These are phyloP conservation scores for Globisporangium apiculatum DNA, from an alignment of 352 stramenopile genomes.

Conservation along the genomic window DNA sequence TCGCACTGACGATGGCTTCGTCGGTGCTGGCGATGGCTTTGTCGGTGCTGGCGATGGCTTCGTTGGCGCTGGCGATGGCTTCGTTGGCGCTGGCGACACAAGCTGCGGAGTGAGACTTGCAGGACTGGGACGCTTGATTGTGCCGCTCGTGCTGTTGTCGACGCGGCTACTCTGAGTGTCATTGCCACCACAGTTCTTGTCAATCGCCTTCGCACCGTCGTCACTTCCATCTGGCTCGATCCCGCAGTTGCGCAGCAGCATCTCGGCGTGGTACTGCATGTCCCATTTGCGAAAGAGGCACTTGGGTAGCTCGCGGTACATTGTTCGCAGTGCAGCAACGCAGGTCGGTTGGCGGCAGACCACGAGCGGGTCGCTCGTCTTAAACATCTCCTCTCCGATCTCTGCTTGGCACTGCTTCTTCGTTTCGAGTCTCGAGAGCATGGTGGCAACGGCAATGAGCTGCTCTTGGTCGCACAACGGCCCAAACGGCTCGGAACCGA, in stretches of 20 bases:
- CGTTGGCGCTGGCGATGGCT: too few species aligned
- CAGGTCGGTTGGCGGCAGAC: slow-evolving; percentile 38
- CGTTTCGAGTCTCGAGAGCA: slow-evolving; percentile 33
- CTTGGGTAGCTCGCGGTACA: slow-evolving; percentile 48
- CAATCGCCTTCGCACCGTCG: not conserved
- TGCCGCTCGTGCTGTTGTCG: not conserved
- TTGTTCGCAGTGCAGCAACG: slow-evolving; percentile 32
- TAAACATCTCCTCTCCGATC: slow-evolving; percentile 41
- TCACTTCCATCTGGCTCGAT: slow-evolving; percentile 16
- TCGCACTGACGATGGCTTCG: too few species aligned
- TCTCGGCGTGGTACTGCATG: slow-evolving; percentile 31
- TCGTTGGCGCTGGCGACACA: too few species aligned
- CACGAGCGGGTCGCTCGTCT: slow-evolving; percentile 16
- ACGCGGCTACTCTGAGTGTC: not conserved
- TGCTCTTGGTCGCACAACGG: slow-evolving; percentile 34
- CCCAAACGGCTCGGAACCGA: slow-evolving; percentile 14
- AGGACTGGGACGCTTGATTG: too few species aligned
- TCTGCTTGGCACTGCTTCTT: slow-evolving; percentile 38
- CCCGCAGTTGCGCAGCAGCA: slow-evolving; percentile 42
- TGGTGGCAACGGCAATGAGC: slow-evolving; percentile 20
- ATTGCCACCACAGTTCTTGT: too few species aligned
- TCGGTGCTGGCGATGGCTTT: too few species aligned
- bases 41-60: too few species aligned
- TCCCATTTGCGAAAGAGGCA: slow-evolving; percentile 52
- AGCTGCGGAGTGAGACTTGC: too few species aligned